Evolutionary conservation across 371 early-diverging fungal species (phyloP), one percentile per base, ranked within the genome.

Genomic region (Mucor irregularis): DNA sequence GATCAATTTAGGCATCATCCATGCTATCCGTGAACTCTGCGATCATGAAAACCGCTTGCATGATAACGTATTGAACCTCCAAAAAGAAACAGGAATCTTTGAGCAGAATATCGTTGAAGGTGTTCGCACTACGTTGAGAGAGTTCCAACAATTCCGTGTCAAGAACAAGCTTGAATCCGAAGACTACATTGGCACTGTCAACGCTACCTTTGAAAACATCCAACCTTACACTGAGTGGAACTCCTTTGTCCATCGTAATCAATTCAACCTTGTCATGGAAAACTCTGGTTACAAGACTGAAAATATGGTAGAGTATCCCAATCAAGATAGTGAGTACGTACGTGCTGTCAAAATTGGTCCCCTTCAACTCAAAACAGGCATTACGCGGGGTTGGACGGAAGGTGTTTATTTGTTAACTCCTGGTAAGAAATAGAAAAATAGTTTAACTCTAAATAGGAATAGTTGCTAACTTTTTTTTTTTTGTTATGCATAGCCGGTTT

Each of bases 21-120:
- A 71, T 39, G 58, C 68, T 4, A 54, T 64, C 25, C 62, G 67
- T 13, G 61, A 56, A 16, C 50, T 76, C 8, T 58, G 66, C 38
- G 64, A 73, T 10, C 52, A 69, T n/a, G 80, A 79, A 49, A 79
- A 79, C 45, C 54, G 46, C 11, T 39, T 79, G 16, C 80, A 79
- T 53, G 69, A 65, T 4, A 71, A 69, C 10, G 61, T 76, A 17
- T 51, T 74, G 19, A 64, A 63, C 11, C 66, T 79, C 14, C 80
- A 79, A 49, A 62, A 62, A 19, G 76, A 79, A 50, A 56, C 66
- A 3, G 71, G 56, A 26, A 51, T 69, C 7, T 72, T 79, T 62
- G 80, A 79, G 42, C 56, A 58, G 9, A 68, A 66, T 45, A 50
- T 76, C 1, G 57, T 76, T 11, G 69, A 75, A 43, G 71, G 63